These are phyloP conservation scores for Penicillium sp. DNA, from an alignment of 2,329 filamentous ascomycete species.

Conservation along the genomic window DNA sequence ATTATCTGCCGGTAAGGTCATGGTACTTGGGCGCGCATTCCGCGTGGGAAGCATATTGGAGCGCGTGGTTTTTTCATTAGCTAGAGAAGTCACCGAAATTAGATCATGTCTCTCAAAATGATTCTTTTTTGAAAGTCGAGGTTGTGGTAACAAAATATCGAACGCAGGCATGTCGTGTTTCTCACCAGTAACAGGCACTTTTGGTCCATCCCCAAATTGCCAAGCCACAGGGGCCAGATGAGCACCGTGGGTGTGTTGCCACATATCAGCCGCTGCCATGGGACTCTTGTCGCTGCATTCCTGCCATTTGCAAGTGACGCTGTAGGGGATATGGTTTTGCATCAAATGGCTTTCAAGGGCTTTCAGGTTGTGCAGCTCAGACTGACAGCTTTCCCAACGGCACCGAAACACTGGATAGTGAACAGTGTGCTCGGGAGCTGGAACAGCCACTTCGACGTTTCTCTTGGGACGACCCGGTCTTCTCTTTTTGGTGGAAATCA, in stretches of 20 bases:
- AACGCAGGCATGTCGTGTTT: slow-evolving; percentile 32
- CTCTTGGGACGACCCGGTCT: slow-evolving; percentile 23
- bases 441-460: slow-evolving; percentile 24
- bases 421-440: slow-evolving; percentile 20
- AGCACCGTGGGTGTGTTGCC: slow-evolving; percentile 54
- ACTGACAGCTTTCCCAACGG: slow-evolving; percentile 60
- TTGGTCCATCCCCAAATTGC: slow-evolving; percentile 64
- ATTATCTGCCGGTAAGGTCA: slow-evolving; percentile 43
- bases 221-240: slow-evolving; percentile 62
- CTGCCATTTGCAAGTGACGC: slow-evolving; percentile 33
- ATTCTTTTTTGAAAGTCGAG: slow-evolving; percentile 4
- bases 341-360: slow-evolving; percentile 63
- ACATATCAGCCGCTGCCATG: slow-evolving; percentile 46
- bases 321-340: slow-evolving; percentile 55
- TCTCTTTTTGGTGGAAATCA: slow-evolving; percentile 12
- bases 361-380: slow-evolving; percentile 65
- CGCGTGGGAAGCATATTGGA: not conserved
- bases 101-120: slow-evolving; percentile 12
- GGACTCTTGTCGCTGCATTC: slow-evolving; percentile 23
- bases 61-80: not conserved
- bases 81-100: slow-evolving; percentile 17
- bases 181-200: slow-evolving; percentile 61
- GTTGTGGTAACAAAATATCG: slow-evolving; percentile 17
- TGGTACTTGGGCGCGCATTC: slow-evolving; percentile 30
- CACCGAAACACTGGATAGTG: slow-evolving; percentile 57